phyloP scores from a whole-genome alignment of 1,284 basidiomycete genomes.

The Lignosus rhinocerotis region DNA sequence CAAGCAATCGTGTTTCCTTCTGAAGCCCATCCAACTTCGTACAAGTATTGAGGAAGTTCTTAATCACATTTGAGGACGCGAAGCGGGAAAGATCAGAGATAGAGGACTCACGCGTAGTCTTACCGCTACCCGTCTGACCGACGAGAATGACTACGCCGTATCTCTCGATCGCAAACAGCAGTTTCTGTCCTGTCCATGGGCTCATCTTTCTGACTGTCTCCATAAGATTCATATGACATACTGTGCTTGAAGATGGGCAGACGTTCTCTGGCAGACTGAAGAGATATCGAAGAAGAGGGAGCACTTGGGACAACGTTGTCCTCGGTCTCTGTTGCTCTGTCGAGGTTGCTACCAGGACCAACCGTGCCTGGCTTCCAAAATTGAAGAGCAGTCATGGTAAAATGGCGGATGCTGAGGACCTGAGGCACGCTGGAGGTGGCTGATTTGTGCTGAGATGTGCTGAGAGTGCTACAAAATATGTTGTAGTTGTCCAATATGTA shows the following conservation, averaged over 20 bases:
- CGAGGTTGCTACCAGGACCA: slow-evolving; percentile 86
- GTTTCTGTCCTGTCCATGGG: slow-evolving; percentile 56
- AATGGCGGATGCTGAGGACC: neutral
- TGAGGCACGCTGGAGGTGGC: too few species aligned
- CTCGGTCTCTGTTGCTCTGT: slow-evolving; percentile 79
- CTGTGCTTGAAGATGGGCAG: slow-evolving; percentile 91
- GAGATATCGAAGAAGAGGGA: slow-evolving; percentile 57
- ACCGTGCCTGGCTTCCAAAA: slow-evolving; percentile 86
- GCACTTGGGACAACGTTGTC: slow-evolving; percentile 68
- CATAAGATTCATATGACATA: slow-evolving; percentile 25
- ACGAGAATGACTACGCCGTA: slow-evolving; percentile 87
- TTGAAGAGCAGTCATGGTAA: slow-evolving; percentile 44
- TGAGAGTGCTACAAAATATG: too few species aligned
- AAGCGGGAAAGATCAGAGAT: neutral
- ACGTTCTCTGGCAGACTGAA: slow-evolving; percentile 75
- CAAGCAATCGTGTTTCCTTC: slow-evolving; percentile 82
- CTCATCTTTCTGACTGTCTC: neutral
- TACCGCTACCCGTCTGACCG: slow-evolving; percentile 96
- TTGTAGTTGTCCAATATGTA: too few species aligned
- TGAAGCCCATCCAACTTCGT: slow-evolving; percentile 87
- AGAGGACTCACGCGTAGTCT: slow-evolving; percentile 83
- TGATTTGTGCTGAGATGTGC: too few species aligned
- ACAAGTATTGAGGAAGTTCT: slow-evolving; percentile 94
- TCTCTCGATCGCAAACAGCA: slow-evolving; percentile 84
- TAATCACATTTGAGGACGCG: neutral